Percentiles rank a stretch among this genome's conserved stretches.
phyloP scores from a whole-genome alignment of 169 alveolate species.

The Cystoisospora suis region DNA sequence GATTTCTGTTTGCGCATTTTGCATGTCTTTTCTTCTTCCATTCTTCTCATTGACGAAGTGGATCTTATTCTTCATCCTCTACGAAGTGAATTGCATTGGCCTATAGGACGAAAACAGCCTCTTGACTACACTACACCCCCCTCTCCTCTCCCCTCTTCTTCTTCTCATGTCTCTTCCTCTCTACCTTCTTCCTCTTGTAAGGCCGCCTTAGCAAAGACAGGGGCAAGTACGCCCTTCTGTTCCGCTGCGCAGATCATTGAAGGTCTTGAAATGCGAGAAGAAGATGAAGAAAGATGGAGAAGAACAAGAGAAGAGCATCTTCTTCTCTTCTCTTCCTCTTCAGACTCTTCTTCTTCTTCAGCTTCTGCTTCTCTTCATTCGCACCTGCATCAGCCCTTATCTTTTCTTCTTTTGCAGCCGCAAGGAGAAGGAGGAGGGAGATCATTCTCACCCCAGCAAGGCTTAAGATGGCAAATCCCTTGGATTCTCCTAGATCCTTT shows the following conservation, averaged over 20 bases:
- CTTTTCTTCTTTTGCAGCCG: neutral
- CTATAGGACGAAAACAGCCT: slow-evolving; percentile 80
- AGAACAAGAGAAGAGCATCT: too few species aligned
- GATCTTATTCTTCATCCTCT: slow-evolving; percentile 91
- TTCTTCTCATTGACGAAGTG: slow-evolving; percentile 89
- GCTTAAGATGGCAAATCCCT: slow-evolving; percentile 84
- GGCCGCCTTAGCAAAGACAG: too few species aligned
- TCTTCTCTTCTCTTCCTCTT: neutral
- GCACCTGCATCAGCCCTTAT: neutral
- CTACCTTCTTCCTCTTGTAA: neutral
- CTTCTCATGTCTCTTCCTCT: neutral
- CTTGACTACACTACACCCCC: slow-evolving; percentile 48
- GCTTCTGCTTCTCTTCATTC: neutral
- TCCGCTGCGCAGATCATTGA: slow-evolving; percentile 33
- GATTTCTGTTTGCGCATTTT: slow-evolving; percentile 45
- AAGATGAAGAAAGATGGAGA: too few species aligned
- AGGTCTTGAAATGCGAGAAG: too few species aligned
- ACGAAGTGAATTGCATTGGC: slow-evolving; percentile 93
- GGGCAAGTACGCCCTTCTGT: too few species aligned
- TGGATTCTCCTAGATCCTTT: slow-evolving; percentile 85
- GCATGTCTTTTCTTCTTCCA: slow-evolving; percentile 65
- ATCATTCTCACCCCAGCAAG: too few species aligned
- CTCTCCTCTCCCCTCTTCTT: too few species aligned
- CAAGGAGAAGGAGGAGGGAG: slow-evolving; percentile 39
- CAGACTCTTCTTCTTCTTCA: neutral